Evolutionary conservation across 176 grass and related monocot species (phyloP).

Genomic region (Lolium perenne): DNA sequence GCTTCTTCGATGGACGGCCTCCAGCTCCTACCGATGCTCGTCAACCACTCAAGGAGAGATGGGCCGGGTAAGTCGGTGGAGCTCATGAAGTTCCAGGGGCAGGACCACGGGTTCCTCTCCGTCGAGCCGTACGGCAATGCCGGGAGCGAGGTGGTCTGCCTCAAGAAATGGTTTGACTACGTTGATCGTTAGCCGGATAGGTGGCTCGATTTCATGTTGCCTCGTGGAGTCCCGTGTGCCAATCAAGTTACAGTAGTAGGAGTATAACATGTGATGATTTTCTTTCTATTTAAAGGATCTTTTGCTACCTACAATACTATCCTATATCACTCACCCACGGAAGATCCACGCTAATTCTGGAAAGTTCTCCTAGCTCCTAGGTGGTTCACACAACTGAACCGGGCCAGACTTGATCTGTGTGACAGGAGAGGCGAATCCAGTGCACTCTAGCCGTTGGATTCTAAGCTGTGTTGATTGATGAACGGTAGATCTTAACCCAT

Average conservation of each 20-base stretch:
- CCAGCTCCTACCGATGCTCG: conserved; percentile 30
- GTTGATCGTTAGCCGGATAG: too few species aligned
- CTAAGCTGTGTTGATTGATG: too few species aligned
- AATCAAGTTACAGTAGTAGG: too few species aligned
- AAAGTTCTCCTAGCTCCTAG: neutral
- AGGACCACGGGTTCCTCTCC: conserved; percentile 80
- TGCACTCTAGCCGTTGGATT: too few species aligned
- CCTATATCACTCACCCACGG: neutral
- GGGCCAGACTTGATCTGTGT: too few species aligned
- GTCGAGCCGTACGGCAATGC: conserved; percentile 59
- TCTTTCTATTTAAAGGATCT: neutral
- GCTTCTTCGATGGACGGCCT: conserved; percentile 26
- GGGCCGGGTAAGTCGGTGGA: conserved; percentile 45
- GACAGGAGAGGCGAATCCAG: too few species aligned
- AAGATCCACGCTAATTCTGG: neutral
- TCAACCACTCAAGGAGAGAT: too few species aligned
- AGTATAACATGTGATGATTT: neutral
- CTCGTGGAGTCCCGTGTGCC: too few species aligned
- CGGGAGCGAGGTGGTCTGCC: conserved; percentile 47
- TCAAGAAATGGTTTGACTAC: conserved; percentile 42
- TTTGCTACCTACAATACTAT: neutral
- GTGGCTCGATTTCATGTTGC: too few species aligned
- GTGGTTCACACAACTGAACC: too few species aligned
- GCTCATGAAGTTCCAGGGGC: conserved; percentile 52
- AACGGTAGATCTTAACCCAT: too few species aligned